These are phyloP conservation scores for Nasturtium officinale DNA, from an alignment of 345 rosid species.

Conservation along the genomic window DNA sequence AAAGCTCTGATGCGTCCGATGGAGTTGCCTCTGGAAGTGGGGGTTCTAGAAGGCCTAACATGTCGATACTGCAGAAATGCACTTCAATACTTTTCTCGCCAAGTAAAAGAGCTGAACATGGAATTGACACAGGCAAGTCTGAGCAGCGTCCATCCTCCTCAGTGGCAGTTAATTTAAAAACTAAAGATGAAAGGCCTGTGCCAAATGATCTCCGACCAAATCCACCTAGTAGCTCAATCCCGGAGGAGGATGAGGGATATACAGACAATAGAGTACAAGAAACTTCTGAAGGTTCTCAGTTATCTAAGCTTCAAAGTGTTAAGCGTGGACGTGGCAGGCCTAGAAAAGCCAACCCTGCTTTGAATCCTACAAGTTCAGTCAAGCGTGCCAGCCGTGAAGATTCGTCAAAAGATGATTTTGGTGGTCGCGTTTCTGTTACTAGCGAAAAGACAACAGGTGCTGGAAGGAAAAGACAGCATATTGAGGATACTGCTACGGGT, in stretches of 20 bases:
- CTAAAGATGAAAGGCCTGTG: slow-evolving; percentile 40
- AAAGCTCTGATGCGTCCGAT: slow-evolving; percentile 37
- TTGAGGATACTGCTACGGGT: slow-evolving; percentile 61
- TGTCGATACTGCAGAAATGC: slow-evolving; percentile 73
- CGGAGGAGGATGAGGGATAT: slow-evolving; percentile 46
- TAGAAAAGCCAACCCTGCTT: slow-evolving; percentile 55
- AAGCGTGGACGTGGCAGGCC: slow-evolving; percentile 47
- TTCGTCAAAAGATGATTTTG: slow-evolving; percentile 45
- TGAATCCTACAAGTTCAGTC: slow-evolving; percentile 50
- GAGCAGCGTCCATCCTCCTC: slow-evolving; percentile 40
- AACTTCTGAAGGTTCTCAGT: slow-evolving; percentile 64
- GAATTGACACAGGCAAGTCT: slow-evolving; percentile 37
- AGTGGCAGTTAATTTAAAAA: slow-evolving; percentile 33
- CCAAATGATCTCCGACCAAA: slow-evolving; percentile 37
- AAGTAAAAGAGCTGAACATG: slow-evolving; percentile 49
- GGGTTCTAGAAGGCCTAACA: slow-evolving; percentile 49
- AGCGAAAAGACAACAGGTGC: slow-evolving; percentile 43
- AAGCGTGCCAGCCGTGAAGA: slow-evolving; percentile 52
- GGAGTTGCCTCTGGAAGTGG: slow-evolving; percentile 45
- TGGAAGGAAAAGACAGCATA: slow-evolving; percentile 60
- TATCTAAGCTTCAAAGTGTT: slow-evolving; percentile 55
- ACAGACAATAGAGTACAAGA: slow-evolving; percentile 55
- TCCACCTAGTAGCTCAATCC: slow-evolving; percentile 42
- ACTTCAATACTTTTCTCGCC: slow-evolving; percentile 68
- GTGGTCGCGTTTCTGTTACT: slow-evolving; percentile 44